Base-by-base conservation (phyloP, 208 protist genomes). In the Strigomonas oncopelti region DNA sequence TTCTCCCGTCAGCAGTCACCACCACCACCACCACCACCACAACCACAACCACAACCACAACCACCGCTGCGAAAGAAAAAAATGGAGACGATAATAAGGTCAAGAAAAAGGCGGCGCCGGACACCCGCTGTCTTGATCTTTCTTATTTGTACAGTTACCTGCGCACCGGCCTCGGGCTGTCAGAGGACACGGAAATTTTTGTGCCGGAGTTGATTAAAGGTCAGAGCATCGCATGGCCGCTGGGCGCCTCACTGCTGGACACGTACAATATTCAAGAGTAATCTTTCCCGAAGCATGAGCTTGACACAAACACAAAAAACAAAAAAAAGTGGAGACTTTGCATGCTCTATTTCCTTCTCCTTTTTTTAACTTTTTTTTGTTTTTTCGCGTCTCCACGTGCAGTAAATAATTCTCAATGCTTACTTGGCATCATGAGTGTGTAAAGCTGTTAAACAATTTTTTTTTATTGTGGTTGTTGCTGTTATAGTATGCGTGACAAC, bases 111-210 rank as follows among this genome's bases (percentile, higher is more conserved):
- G 7, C 13, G 27, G 25, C 5, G 22, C 28, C 13, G 1, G 77
- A 75, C 20, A 83, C 75, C 0, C 36, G 77, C 29, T 96, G 91
- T 59, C 71, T 93, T 48, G 91, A 96, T 46, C 55, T 90, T 25
- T 75, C 81, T 0, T 96, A 92, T 62, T 67, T 94, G 24, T 93
- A 90, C 72, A 78, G 65, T 11, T 88, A 89, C 29, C 71, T 96
- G 22, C 63, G 59, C 5, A 7, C 81, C 32, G 83, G 80, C 0
- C 71, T 92, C 5, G 80, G 80, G 0, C 77, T 96, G n/a, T 9
- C 18, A 0, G 84, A 91, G 51, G 36, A 64, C 8, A 71, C 69
- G 20, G 24, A 34, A 29, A 34, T 96, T 0, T 45, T 60, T 1
- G 81, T 93, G 32, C 78, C 69, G 1, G 80, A 96, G 32, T 65